phyloP scores from a whole-genome alignment of 345 rosid species.

The Boechera retrofracta region DNA sequence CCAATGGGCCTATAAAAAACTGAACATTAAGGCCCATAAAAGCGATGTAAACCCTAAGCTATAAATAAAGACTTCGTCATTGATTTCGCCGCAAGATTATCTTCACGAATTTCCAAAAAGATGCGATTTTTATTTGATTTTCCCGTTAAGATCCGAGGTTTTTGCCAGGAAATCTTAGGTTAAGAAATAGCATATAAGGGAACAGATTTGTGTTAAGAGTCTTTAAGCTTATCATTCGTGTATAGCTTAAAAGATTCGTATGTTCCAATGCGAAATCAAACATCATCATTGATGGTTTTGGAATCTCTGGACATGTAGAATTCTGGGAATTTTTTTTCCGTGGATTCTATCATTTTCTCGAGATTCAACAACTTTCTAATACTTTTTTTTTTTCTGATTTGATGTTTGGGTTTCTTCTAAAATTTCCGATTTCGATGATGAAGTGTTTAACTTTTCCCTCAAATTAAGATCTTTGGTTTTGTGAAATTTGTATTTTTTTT shows the following conservation, averaged over 20 bases:
- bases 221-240: constrained; percentile 30
- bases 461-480: not conserved
- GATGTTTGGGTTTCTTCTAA: not conserved
- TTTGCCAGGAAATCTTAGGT: not conserved
- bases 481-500: not conserved
- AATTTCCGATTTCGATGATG: not conserved
- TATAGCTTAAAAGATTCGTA: constrained; percentile 28
- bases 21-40: constrained; percentile 5
- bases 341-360: constrained; percentile 47
- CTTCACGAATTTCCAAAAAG: not conserved
- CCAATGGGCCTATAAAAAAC: not conserved
- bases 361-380: constrained; percentile 32
- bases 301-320: constrained; percentile 45
- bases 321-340: not conserved
- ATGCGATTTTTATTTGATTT: constrained; percentile 3
- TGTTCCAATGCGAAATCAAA: constrained; percentile 39
- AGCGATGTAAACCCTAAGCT: constrained; percentile 23
- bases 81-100: constrained; percentile 23
- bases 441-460: not conserved
- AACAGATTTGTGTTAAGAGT: constrained; percentile 17
- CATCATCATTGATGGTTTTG: constrained; percentile 29
- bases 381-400: not conserved
- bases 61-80: constrained; percentile 26
- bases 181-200: constrained; percentile 33
- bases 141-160: constrained; percentile 1